A percentile compares a stretch with the other conserved stretches of the same genome.
phyloP scores from a whole-genome alignment of 106 monocot genomes.

The Dendrobium catenatum region DNA sequence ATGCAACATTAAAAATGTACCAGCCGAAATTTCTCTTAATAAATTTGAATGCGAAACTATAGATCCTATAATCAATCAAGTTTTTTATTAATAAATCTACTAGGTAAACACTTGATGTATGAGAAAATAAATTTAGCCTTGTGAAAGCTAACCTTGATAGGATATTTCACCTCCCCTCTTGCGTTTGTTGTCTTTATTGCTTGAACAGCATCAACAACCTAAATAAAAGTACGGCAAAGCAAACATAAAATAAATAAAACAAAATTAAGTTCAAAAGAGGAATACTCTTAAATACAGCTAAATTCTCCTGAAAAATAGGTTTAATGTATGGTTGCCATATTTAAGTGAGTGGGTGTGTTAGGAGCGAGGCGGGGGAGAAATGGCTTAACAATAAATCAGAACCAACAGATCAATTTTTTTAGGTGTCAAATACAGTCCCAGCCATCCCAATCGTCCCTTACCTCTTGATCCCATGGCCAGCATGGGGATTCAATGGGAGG shows the following conservation, averaged over 20 bases:
- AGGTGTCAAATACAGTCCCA: no score
- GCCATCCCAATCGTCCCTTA: no score
- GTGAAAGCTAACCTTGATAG: slow-evolving; percentile 67
- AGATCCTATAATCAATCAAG: neutral
- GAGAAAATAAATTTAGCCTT: neutral
- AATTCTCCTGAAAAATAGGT: neutral
- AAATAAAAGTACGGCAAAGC: neutral
- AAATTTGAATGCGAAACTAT: neutral
- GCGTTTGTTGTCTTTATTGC: slow-evolving; percentile 85
- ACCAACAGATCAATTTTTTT: no score
- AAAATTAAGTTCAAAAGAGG: neutral
- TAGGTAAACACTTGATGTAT: neutral
- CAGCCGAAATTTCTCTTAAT: neutral
- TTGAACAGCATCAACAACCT: slow-evolving; percentile 98
- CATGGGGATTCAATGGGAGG: no score
- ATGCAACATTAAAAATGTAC: neutral
- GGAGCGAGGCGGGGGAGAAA: neutral
- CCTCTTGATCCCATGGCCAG: no score
- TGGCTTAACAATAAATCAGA: neutral
- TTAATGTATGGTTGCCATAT: neutral
- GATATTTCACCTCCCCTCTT: slow-evolving; percentile 89
- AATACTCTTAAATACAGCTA: neutral
- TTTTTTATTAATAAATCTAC: neutral
- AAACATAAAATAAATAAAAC: neutral
- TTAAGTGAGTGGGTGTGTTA: neutral